Evolutionary conservation across 495 filamentous ascomycete species (phyloP).

Genomic region (Hypoxylon perforatum): DNA sequence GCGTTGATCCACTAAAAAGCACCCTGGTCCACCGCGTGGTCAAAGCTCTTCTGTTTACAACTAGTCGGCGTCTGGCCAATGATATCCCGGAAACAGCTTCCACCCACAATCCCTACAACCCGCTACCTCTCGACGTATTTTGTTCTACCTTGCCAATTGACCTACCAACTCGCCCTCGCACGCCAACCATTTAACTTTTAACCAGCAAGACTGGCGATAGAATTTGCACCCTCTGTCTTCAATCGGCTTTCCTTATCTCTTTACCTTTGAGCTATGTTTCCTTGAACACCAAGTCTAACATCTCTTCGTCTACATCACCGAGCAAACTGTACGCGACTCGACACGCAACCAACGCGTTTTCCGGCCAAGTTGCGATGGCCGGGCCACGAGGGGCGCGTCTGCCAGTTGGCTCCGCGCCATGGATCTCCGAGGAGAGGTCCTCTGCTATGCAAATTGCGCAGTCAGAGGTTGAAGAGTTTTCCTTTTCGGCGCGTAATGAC

Average conservation of each 20-base stretch:
- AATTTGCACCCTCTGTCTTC: constrained; percentile 2
- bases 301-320: constrained; percentile 3
- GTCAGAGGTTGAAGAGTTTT: constrained; percentile 85
- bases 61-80: constrained; percentile 27
- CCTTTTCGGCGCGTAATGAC: constrained; percentile 88
- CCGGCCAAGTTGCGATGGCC: constrained; percentile 54
- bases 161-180: constrained; percentile 17
- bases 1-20: constrained; percentile 2
- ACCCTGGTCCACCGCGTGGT: constrained; percentile 14
- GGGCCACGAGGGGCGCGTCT: constrained; percentile 62
- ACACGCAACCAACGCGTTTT: constrained; percentile 39
- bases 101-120: constrained; percentile 27
- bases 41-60: constrained; percentile 45
- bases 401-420: constrained; percentile 65
- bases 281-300: constrained; percentile 22
- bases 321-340: constrained; percentile 33
- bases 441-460: constrained; percentile 61
- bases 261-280: constrained; percentile 36
- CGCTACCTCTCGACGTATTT: not conserved
- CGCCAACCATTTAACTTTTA: not conserved
- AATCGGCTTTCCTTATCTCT: constrained; percentile 1
- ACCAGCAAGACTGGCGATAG: constrained; percentile 4
- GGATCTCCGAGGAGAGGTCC: constrained; percentile 63
- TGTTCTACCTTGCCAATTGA: not conserved
- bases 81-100: constrained; percentile 20